A percentile compares a stretch with the other conserved stretches of the same genome.
Conservation (phyloP, 768 basidiomycete species). For the Hericium alpestre region DNA sequence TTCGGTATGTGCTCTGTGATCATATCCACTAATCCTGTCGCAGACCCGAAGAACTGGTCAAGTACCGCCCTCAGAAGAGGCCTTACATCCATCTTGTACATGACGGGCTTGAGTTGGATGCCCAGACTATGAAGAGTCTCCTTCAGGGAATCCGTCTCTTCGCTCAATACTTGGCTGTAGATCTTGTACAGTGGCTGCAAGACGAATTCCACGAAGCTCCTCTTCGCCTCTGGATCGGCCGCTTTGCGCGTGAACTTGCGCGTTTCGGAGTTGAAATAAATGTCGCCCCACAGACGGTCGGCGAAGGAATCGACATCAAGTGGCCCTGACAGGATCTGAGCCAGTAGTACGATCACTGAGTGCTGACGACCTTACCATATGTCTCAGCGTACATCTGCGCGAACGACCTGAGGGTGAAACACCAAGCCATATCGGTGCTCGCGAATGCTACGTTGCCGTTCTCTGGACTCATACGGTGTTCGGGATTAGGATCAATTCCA, state of each 20-base stretch:
- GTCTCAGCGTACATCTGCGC: slow-evolving; percentile 94
- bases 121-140: slow-evolving; percentile 66
- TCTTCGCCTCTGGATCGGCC: slow-evolving; percentile 62
- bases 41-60: slow-evolving; percentile 90
- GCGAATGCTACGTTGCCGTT: slow-evolving; percentile 95
- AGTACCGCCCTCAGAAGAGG: slow-evolving; percentile 89
- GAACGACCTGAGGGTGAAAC: slow-evolving; percentile 89
- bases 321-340: slow-evolving; percentile 33
- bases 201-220: slow-evolving; percentile 93
- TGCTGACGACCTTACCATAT: slow-evolving; percentile 45
- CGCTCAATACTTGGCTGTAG: slow-evolving; percentile 88
- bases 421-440: slow-evolving; percentile 95
- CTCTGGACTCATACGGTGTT: slow-evolving; percentile 84
- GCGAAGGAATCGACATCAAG: slow-evolving; percentile 83
- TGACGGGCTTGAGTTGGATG: slow-evolving; percentile 81
- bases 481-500: slow-evolving; percentile 80
- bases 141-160: slow-evolving; percentile 83
- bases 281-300: slow-evolving; percentile 92
- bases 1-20: slow-evolving; percentile 85
- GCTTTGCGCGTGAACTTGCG: slow-evolving; percentile 87
- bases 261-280: slow-evolving; percentile 78
- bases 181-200: slow-evolving; percentile 95
- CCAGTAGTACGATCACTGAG: too few species aligned
- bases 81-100: slow-evolving; percentile 98
- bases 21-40: slow-evolving; percentile 87